phyloP scores from a whole-genome alignment of 257 asterid species.

The Petunia secreta region DNA sequence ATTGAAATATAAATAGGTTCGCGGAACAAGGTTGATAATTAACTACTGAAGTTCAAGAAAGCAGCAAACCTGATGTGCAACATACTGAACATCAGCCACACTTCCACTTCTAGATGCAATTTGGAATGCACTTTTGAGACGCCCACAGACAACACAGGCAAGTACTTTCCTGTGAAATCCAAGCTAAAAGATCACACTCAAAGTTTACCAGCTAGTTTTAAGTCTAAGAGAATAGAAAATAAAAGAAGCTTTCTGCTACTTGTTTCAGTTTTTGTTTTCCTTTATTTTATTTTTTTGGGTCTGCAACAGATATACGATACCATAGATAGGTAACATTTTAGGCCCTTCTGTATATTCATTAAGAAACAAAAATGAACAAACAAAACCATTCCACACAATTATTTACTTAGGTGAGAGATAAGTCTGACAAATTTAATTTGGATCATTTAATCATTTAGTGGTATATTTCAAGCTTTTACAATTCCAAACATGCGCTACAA shows the following conservation, averaged over 20 bases:
- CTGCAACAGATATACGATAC: constrained; percentile 7
- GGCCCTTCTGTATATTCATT: background rate
- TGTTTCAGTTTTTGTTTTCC: background rate
- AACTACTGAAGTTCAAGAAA: constrained; percentile 24
- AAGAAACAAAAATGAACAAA: constrained; percentile 11
- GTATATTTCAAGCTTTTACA: too few relatives aligned
- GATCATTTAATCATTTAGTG: constrained; percentile 18
- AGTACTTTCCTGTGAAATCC: constrained; percentile 81
- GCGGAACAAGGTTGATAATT: constrained; percentile 21
- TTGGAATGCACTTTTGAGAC: constrained; percentile 97
- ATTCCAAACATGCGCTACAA: background rate
- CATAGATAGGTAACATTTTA: constrained; percentile 7
- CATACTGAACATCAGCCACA: constrained; percentile 98
- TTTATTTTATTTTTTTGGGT: background rate
- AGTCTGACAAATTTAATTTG: background rate
- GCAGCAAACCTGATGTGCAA: constrained; percentile 86
- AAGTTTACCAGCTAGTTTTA: constrained; percentile 25
- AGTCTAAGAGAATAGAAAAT: background rate
- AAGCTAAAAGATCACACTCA: constrained; percentile 32
- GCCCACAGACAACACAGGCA: constrained; percentile 97
- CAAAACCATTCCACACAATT: constrained; percentile 3
- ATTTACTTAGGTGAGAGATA: constrained; percentile 13
- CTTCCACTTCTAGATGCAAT: constrained; percentile 98
- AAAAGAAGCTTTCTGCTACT: background rate
- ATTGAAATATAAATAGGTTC: background rate